Evolutionary conservation across 1,284 basidiomycete species (phyloP).

Genomic region (Sanghuangporus weigelae): DNA sequence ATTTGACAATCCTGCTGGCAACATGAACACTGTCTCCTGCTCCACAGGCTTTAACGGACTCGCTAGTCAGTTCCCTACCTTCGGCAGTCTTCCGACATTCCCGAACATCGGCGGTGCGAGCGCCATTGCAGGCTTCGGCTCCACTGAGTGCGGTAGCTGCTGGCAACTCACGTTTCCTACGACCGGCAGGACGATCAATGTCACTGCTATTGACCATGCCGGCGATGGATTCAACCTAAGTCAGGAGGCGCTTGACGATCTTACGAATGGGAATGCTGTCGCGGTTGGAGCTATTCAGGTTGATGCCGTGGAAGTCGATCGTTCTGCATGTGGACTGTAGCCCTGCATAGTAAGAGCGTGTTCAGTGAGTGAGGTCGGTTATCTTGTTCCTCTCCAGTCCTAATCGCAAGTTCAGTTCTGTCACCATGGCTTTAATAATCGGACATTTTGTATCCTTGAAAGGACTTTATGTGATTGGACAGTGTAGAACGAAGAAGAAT

Average conservation of each 20-base stretch:
- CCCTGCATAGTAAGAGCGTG: neutral
- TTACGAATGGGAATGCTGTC: conserved; percentile 16
- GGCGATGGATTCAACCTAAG: conserved; percentile 36
- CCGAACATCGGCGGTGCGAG: conserved; percentile 47
- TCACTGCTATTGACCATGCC: conserved; percentile 39
- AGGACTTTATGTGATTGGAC: no score
- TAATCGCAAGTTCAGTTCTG: neutral
- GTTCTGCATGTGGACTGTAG: conserved; percentile 12
- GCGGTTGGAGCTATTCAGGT: conserved; percentile 6
- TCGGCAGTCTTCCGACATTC: conserved; percentile 42
- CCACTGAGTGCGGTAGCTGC: conserved; percentile 40
- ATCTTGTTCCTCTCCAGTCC: neutral
- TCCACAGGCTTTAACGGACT: conserved; percentile 48
- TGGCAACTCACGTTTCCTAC: conserved; percentile 36
- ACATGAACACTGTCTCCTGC: conserved; percentile 39
- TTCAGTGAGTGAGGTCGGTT: neutral
- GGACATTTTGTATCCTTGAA: no score
- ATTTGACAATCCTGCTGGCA: conserved; percentile 36
- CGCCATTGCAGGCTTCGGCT: conserved; percentile 38
- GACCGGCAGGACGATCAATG: conserved; percentile 31
- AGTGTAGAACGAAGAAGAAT: no score
- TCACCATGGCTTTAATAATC: no score
- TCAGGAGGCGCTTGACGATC: conserved; percentile 16
- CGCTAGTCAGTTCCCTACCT: conserved; percentile 38
- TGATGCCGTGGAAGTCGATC: conserved; percentile 10